Conservation (phyloP, 768 basidiomycete genomes). For the Roridomyces roridus region DNA sequence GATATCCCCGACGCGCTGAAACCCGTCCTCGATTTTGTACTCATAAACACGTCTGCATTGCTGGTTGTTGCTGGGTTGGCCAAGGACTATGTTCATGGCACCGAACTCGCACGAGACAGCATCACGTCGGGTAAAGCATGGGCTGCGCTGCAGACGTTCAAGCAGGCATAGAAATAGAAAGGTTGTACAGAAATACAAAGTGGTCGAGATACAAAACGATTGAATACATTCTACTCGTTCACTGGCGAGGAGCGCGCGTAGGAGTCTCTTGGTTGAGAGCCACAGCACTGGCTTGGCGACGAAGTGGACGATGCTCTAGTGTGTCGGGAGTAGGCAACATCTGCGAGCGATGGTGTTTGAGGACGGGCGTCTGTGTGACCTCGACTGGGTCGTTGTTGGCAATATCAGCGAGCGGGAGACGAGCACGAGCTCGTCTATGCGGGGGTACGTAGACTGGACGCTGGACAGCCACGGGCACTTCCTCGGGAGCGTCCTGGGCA, state of each 20-base stretch:
- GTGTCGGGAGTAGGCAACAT: background rate
- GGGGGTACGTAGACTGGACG: conserved; percentile 5
- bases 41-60: conserved; percentile 89
- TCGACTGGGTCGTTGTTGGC: background rate
- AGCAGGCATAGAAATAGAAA: too few species aligned
- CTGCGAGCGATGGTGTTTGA: too few species aligned
- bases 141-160: conserved; percentile 60
- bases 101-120: conserved; percentile 67
- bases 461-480: background rate
- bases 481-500: too few species aligned
- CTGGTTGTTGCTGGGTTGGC: conserved; percentile 86
- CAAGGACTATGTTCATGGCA: conserved; percentile 71
- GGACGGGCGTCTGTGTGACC: too few species aligned
- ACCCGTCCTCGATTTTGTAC: conserved; percentile 84
- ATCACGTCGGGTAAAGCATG: conserved; percentile 65
- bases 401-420: conserved; percentile 3
- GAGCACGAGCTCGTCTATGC: conserved; percentile 3
- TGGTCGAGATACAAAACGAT: too few species aligned
- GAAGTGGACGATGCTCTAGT: too few species aligned
- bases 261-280: too few species aligned
- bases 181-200: too few species aligned
- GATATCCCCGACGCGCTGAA: conserved; percentile 60
- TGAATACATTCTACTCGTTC: too few species aligned
- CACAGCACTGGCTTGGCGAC: too few species aligned
- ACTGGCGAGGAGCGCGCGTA: too few species aligned